Conservation (phyloP, 2,329 filamentous ascomycete genomes). For the Fusarium sp. region DNA sequence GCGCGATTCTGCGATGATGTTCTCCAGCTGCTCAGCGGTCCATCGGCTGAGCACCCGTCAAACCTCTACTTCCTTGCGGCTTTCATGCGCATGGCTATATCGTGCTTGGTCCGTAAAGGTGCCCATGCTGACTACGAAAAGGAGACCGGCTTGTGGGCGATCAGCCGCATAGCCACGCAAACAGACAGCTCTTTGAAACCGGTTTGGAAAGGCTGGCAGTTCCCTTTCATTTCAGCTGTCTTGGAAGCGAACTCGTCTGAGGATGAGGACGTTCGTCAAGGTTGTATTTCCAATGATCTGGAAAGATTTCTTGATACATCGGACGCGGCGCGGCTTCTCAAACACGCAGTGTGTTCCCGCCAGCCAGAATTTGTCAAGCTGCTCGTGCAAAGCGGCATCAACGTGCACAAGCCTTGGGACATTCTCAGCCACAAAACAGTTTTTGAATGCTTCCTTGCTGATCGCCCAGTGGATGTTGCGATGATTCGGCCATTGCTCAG, state of each 20-base stretch:
- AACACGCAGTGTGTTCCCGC: constrained; percentile 13
- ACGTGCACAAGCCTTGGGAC: constrained; percentile 16
- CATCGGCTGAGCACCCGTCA: constrained; percentile 13
- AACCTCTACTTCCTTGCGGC: constrained; percentile 30
- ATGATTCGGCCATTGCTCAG: constrained; percentile 28
- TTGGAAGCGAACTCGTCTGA: constrained; percentile 2
- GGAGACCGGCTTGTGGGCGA: constrained; percentile 32
- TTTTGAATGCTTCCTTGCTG: constrained; percentile 30
- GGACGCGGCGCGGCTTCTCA: constrained; percentile 27
- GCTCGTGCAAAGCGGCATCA: constrained; percentile 33
- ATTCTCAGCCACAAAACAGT: constrained; percentile 14
- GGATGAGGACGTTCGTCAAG: not conserved
- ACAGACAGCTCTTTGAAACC: not conserved
- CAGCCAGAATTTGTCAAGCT: constrained; percentile 17
- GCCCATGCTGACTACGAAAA: constrained; percentile 35
- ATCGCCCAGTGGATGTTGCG: constrained; percentile 10
- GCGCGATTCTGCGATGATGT: constrained; percentile 44
- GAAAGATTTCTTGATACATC: constrained; percentile 15
- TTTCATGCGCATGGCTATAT: constrained; percentile 32
- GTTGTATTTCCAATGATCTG: not conserved
- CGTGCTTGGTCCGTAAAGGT: constrained; percentile 28
- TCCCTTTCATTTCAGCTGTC: constrained; percentile 26
- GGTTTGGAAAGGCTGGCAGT: constrained; percentile 32
- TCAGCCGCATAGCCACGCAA: constrained; percentile 30
- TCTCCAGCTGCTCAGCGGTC: constrained; percentile 23